A percentile compares a stretch with the other conserved stretches of the same genome.
Conservation (phyloP, 1,284 basidiomycete genomes). For the Tilletiaria anomala region DNA sequence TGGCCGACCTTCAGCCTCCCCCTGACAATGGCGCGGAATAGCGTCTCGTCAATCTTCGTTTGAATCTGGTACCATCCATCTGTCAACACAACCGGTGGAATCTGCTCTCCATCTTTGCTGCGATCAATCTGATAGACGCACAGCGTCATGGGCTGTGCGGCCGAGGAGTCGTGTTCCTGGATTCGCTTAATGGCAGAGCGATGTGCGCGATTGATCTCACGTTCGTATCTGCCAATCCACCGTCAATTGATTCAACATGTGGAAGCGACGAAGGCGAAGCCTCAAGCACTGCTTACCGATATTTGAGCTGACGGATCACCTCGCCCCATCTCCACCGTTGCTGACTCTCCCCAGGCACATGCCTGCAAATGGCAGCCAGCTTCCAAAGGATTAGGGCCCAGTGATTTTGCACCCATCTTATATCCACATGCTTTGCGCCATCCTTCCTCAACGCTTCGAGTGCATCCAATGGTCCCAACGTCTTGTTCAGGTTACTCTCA, state of each 20-base stretch:
- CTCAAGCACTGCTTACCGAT: constrained; percentile 50
- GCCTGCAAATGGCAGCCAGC: constrained; percentile 61
- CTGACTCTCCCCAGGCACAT: constrained; percentile 42
- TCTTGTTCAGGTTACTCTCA: constrained; percentile 3
- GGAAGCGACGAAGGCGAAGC: not conserved
- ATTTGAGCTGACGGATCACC: constrained; percentile 65
- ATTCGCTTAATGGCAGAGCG: constrained; percentile 67
- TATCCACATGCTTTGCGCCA: constrained; percentile 46
- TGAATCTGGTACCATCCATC: constrained; percentile 83
- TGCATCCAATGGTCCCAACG: constrained; percentile 12
- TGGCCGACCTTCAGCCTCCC: not conserved
- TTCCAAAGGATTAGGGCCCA: constrained; percentile 90
- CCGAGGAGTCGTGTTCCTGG: constrained; percentile 58
- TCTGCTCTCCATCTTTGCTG: constrained; percentile 11
- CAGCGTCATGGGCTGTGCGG: constrained; percentile 62
- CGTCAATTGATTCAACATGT: not conserved
- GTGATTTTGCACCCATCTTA: constrained; percentile 78
- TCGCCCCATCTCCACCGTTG: constrained; percentile 20
- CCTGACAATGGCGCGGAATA: not conserved
- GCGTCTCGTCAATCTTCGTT: not conserved
- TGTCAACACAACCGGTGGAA: constrained; percentile 60
- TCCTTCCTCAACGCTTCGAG: constrained; percentile 10
- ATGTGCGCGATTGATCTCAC: constrained; percentile 63
- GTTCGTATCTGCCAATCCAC: constrained; percentile 58
- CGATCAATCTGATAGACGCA: constrained; percentile 56